These are phyloP conservation scores for Xanthoparmelia taractica DNA, from an alignment of 495 filamentous ascomycete species.

Conservation along the genomic window DNA sequence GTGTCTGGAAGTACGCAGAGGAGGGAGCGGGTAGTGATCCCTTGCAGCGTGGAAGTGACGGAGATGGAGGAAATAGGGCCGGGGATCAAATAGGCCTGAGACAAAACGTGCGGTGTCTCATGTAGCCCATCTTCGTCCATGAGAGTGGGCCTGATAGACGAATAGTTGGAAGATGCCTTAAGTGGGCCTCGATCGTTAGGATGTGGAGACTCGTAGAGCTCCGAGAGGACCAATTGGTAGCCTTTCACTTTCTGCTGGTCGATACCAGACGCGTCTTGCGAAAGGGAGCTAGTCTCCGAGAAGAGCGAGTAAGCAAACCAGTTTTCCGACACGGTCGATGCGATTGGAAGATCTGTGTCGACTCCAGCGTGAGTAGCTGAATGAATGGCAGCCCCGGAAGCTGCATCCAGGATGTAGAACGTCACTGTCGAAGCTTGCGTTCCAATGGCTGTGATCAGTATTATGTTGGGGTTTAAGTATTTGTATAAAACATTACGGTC, in stretches of 20 bases:
- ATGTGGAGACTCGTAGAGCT: constrained; percentile 78
- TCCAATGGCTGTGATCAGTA: constrained; percentile 65
- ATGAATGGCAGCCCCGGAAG: constrained; percentile 73
- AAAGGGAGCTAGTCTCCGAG: constrained; percentile 44
- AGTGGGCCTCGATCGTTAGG: constrained; percentile 82
- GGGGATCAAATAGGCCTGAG: constrained; percentile 71
- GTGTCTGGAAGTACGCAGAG: constrained; percentile 65
- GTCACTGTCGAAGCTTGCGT: constrained; percentile 49
- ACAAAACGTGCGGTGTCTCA: constrained; percentile 59
- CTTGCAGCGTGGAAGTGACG: constrained; percentile 84
- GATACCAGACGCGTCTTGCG: constrained; percentile 32
- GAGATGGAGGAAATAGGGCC: constrained; percentile 68
- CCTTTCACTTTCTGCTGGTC: constrained; percentile 41
- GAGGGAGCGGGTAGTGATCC: constrained; percentile 78
- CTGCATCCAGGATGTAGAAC: constrained; percentile 77
- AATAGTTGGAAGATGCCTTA: constrained; percentile 57
- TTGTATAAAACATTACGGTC: constrained; percentile 93
- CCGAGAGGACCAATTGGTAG: constrained; percentile 79
- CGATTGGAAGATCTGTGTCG: constrained; percentile 66
- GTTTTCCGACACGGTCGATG: constrained; percentile 79
- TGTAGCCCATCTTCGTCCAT: constrained; percentile 32
- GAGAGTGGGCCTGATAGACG: constrained; percentile 53
- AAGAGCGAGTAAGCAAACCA: constrained; percentile 93
- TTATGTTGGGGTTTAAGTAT: constrained; percentile 83
- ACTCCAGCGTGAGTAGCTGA: constrained; percentile 62